These are phyloP conservation scores for Rhododendron ovatum DNA, from an alignment of 148 eudicot genomes.

Conservation along the genomic window DNA sequence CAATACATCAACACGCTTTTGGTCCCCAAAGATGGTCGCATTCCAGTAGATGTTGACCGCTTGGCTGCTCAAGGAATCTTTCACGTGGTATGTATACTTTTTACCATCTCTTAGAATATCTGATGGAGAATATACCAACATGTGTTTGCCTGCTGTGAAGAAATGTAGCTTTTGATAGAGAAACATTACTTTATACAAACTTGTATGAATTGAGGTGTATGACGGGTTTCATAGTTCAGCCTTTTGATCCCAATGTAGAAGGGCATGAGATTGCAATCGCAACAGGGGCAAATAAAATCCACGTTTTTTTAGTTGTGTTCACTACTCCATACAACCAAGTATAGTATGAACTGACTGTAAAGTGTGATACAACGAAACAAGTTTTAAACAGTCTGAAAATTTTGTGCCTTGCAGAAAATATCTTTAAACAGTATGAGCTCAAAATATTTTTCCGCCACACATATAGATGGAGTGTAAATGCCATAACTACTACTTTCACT, in stretches of 20 bases:
- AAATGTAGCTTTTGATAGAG: not conserved
- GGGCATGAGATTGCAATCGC: not conserved
- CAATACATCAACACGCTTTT: constrained; percentile 71
- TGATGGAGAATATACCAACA: not conserved
- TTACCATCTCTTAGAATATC: not conserved
- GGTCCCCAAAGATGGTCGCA: constrained; percentile 73
- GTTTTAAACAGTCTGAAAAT: not conserved
- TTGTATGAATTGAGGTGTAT: not conserved
- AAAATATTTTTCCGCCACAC: not conserved
- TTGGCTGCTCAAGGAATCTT: constrained; percentile 60
- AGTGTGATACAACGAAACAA: no score
- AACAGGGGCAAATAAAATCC: not conserved
- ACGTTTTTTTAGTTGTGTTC: no score
- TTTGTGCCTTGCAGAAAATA: no score
- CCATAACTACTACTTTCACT: not conserved
- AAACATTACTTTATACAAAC: not conserved
- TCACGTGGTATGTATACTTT: constrained; percentile 55
- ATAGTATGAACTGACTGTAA: not conserved
- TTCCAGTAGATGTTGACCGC: constrained; percentile 46
- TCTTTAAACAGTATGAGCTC: not conserved
- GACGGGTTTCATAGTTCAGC: not conserved
- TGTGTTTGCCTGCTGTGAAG: not conserved
- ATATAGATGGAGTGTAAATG: not conserved
- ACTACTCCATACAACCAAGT: not conserved
- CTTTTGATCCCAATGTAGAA: not conserved